Percentiles rank a stretch among this genome's conserved stretches.
Evolutionary conservation across 495 filamentous ascomycete species (phyloP).

Genomic region (Penicillium maclennaniae): DNA sequence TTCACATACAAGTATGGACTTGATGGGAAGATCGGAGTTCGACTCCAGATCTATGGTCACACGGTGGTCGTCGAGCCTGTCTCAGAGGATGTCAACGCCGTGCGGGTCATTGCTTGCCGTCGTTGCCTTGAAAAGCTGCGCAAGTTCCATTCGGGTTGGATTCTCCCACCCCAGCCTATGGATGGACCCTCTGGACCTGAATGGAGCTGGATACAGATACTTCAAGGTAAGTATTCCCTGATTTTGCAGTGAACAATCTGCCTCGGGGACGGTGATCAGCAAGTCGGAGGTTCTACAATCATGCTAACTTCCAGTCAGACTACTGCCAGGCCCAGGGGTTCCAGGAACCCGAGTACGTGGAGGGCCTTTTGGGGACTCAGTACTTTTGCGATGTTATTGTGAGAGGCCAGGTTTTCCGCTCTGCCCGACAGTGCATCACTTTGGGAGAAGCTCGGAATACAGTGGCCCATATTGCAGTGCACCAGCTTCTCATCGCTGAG

Average conservation of each 20-base stretch:
- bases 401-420: slow-evolving; percentile 6
- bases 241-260: background rate
- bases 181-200: slow-evolving; percentile 8
- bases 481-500: slow-evolving; percentile 17
- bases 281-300: background rate
- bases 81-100: slow-evolving; percentile 6
- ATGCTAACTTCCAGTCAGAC: slow-evolving; percentile 7
- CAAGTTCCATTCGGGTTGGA: slow-evolving; percentile 21
- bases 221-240: slow-evolving; percentile 23
- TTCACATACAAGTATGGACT: slow-evolving; percentile 23
- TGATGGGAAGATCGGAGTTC: slow-evolving; percentile 17
- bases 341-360: slow-evolving; percentile 15
- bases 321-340: slow-evolving; percentile 21
- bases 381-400: slow-evolving; percentile 28
- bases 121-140: slow-evolving; percentile 23
- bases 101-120: slow-evolving; percentile 27
- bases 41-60: slow-evolving; percentile 33
- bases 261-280: background rate
- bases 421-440: slow-evolving; percentile 9
- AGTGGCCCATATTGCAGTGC: slow-evolving; percentile 27
- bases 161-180: slow-evolving; percentile 24
- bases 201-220: slow-evolving; percentile 30
- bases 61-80: slow-evolving; percentile 18
- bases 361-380: background rate
- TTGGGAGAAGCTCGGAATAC: slow-evolving; percentile 21